Evolutionary conservation across 352 stramenopile genomes (phyloP), one percentile per base, ranked within the genome.

Genomic region (Plasmopara muralis): DNA sequence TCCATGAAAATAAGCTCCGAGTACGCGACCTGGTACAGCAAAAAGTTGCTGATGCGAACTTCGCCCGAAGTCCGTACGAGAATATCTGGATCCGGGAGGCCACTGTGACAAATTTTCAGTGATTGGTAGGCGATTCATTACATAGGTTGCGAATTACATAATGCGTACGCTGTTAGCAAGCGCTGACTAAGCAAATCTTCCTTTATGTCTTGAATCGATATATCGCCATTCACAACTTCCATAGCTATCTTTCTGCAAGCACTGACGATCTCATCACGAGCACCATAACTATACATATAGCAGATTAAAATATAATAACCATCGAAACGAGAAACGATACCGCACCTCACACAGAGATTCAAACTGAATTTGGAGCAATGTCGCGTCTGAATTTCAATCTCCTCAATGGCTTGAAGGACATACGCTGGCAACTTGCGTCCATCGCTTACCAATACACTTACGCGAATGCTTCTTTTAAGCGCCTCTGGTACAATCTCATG

Each of bases 1-100:
- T 96, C 76, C 39, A 95, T 78, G 63, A 99, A 96, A 57, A 95
- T 93, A 12, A 99, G 66, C 70, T 99, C 94, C 39, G 92, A 70
- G 76, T 98, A 98, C 28, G 93, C 93, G 41, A 88, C 81, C 65
- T 99, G 92, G 75, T 86, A 99, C 7, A 99, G 66, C 42, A 99
- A 60, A 63, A 98, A 99, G 67, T 98, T 98, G 66, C 86, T 97
- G 41, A 99, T 76, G 42, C 96, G 87, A 47, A 83, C 64, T 64
- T 99, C 95, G 13, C 96, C 96, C 35, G 89, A 96, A 9, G 95
- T 98, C 20, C 96, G 87, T 45, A 99, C 84, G 16, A 99, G 69
- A 16, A 99, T 66, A 57, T 99, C 95, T 6, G 94, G 93, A 60
- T 97, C 87, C 9, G 86, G 88, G 28, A 97, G 53, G 4, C 68